phyloP scores from a whole-genome alignment of 164 flowering plant genomes.

The Kingdonia uniflora region DNA sequence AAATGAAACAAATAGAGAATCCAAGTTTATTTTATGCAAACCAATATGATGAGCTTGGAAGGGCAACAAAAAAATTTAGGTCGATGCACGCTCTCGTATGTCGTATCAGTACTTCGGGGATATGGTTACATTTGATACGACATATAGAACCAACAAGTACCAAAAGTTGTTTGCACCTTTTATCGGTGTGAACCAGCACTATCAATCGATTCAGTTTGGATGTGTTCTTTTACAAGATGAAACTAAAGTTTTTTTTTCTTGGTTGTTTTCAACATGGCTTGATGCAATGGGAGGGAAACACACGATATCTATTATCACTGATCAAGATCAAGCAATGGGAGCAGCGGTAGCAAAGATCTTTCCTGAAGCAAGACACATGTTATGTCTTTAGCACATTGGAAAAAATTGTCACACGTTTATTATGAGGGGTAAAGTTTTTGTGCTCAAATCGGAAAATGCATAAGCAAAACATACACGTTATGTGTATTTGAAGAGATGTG shows the following conservation, averaged over 20 bases:
- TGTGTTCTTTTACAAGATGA: neutral
- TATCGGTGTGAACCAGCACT: neutral
- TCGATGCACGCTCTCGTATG: neutral
- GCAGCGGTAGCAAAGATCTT: neutral
- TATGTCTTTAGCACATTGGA: neutral
- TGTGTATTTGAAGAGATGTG: neutral
- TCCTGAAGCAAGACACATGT: neutral
- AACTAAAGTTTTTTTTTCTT: no score
- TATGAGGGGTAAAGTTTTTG: no score
- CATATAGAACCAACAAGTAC: neutral
- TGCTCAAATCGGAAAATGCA: no score
- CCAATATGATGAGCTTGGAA: neutral
- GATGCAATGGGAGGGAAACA: neutral
- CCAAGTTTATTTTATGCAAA: neutral
- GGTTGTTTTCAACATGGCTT: neutral
- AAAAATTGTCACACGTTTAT: no score
- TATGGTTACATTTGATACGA: neutral
- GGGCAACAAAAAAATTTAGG: neutral
- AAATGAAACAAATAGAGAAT: neutral
- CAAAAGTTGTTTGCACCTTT: neutral
- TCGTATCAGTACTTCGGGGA: neutral
- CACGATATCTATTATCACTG: neutral
- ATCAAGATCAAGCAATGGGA: neutral
- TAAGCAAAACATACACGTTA: neutral
- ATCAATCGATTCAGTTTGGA: neutral